phyloP scores from a whole-genome alignment of 192 early-diverging fungal species.

The Dissophora globulifera region DNA sequence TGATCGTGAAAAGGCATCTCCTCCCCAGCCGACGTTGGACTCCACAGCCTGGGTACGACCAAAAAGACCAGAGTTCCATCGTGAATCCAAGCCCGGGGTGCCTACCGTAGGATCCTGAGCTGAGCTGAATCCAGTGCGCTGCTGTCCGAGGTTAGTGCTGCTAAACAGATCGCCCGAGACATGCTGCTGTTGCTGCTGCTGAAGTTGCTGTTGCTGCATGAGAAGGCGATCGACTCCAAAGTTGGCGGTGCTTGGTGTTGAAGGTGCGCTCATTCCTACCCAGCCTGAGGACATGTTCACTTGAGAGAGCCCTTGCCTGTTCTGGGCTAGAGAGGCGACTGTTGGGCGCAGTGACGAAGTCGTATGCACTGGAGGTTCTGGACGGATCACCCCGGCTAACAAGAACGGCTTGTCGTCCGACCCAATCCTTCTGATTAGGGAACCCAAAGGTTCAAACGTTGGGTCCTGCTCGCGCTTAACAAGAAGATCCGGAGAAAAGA shows the following conservation, averaged over 20 bases:
- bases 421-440: slow-evolving; percentile 72
- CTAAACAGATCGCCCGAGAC: slow-evolving; percentile 40
- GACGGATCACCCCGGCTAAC: slow-evolving; percentile 20
- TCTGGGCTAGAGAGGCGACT: slow-evolving; percentile 25
- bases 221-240: slow-evolving; percentile 43
- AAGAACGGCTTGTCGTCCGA: slow-evolving; percentile 78
- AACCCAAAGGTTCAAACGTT: slow-evolving; percentile 81
- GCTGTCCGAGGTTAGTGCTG: slow-evolving; percentile 38
- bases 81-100: slow-evolving; percentile 18
- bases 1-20: slow-evolving; percentile 35
- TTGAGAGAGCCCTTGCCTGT: slow-evolving; percentile 16
- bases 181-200: slow-evolving; percentile 34
- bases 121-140: slow-evolving; percentile 15
- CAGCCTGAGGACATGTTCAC: slow-evolving; percentile 20
- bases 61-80: slow-evolving; percentile 29
- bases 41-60: slow-evolving; percentile 9
- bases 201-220: slow-evolving; percentile 45
- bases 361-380: slow-evolving; percentile 42
- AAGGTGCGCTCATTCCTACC: slow-evolving; percentile 41
- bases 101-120: slow-evolving; percentile 10
- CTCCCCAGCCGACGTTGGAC: slow-evolving; percentile 21
- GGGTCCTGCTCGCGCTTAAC: slow-evolving; percentile 84
- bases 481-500: slow-evolving; percentile 83
- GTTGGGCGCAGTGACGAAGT: slow-evolving; percentile 23
- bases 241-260: slow-evolving; percentile 35